phyloP scores from a whole-genome alignment of 495 filamentous ascomycete species.

The Aspergillus asperescens region DNA sequence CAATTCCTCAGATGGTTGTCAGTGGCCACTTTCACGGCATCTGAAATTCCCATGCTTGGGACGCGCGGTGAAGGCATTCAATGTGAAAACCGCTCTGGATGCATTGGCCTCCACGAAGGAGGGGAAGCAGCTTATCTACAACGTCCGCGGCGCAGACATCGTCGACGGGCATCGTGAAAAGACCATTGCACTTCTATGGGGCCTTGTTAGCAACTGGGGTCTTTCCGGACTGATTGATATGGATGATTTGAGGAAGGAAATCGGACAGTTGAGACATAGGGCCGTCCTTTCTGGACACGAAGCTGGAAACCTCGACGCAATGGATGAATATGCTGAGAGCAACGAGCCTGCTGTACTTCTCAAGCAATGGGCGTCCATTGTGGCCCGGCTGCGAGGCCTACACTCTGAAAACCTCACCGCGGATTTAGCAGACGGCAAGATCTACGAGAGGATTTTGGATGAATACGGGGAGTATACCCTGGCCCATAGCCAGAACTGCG shows the following conservation, averaged over 20 bases:
- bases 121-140: slow-evolving; percentile 27
- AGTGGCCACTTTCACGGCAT: slow-evolving; percentile 50
- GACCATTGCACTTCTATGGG: slow-evolving; percentile 59
- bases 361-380: slow-evolving; percentile 49
- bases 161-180: slow-evolving; percentile 65
- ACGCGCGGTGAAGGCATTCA: slow-evolving; percentile 55
- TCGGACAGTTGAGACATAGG: slow-evolving; percentile 35
- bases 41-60: slow-evolving; percentile 56
- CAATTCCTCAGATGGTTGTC: background rate
- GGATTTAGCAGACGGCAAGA: slow-evolving; percentile 52
- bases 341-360: slow-evolving; percentile 41
- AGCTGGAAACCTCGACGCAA: slow-evolving; percentile 8
- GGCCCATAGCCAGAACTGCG: background rate
- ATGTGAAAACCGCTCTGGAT: slow-evolving; percentile 53
- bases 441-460: slow-evolving; percentile 54
- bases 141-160: slow-evolving; percentile 55
- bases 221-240: slow-evolving; percentile 51
- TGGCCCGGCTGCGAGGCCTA: slow-evolving; percentile 45
- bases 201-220: slow-evolving; percentile 54
- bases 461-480: slow-evolving; percentile 48
- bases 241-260: slow-evolving; percentile 49
- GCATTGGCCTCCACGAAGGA: slow-evolving; percentile 43
- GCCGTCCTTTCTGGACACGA: slow-evolving; percentile 20
- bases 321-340: slow-evolving; percentile 15
- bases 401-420: slow-evolving; percentile 53